Evolutionary conservation across 257 asterid species (phyloP).

Genomic region (Ligustrum vulgare): DNA sequence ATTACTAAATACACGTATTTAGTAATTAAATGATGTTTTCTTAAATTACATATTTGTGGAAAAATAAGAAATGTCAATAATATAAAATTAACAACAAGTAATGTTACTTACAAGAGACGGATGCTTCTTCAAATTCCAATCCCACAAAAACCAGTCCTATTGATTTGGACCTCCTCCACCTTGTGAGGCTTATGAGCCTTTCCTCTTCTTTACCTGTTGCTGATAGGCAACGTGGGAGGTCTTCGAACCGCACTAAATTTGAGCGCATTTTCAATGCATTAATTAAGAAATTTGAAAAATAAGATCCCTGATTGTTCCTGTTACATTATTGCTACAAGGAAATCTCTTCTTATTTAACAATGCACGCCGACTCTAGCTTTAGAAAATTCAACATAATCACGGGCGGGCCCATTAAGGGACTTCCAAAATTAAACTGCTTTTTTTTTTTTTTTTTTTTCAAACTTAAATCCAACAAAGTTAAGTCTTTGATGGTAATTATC

Average conservation of each 20-base stretch:
- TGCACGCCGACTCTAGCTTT: conserved; percentile 51
- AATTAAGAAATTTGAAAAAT: conserved; percentile 38
- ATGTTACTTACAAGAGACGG: no score
- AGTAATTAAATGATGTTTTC: no score
- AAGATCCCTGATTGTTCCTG: conserved; percentile 26
- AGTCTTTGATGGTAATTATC: no score
- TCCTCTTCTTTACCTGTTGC: conserved; percentile 52
- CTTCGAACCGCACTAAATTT: conserved; percentile 35
- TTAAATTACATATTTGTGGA: no score
- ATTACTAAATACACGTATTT: no score
- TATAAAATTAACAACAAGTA: no score
- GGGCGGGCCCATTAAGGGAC: no score
- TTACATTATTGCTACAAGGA: conserved; percentile 54
- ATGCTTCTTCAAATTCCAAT: conserved; percentile 41
- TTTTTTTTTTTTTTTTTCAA: no score
- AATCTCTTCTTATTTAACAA: conserved; percentile 53
- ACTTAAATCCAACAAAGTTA: no score
- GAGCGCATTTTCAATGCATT: conserved; percentile 49
- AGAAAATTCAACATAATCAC: conserved; percentile 51
- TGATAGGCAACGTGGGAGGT: conserved; percentile 35
- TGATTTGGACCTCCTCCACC: conserved; percentile 53
- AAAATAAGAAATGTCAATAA: no score
- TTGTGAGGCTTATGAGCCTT: conserved; percentile 51
- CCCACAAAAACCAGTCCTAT: conserved; percentile 47
- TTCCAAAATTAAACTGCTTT: no score